Conservation (phyloP, 371 early-diverging fungal genomes). For the Mycotypha africana region DNA sequence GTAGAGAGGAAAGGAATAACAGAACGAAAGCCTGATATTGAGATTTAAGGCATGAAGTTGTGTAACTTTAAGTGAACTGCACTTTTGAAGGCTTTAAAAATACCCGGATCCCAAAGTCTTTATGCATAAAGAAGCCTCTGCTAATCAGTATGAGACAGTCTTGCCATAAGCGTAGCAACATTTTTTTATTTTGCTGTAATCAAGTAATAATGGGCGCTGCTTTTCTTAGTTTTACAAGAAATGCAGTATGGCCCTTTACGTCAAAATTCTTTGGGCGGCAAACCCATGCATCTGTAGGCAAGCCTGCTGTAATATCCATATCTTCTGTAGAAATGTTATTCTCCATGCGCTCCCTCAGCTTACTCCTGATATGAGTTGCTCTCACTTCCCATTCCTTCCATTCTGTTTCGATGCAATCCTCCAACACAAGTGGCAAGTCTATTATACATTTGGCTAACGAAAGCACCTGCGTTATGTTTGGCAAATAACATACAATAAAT, state of each 20-base stretch:
- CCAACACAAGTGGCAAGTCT: conserved; percentile 48
- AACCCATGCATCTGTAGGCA: conserved; percentile 37
- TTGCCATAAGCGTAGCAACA: not conserved
- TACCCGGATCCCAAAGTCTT: too few relatives aligned
- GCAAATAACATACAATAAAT: conserved; percentile 64
- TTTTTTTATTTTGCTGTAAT: not conserved
- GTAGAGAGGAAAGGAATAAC: not conserved
- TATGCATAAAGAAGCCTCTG: too few relatives aligned
- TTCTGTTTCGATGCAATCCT: conserved; percentile 57
- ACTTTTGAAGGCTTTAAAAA: too few relatives aligned
- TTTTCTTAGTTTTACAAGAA: conserved; percentile 56
- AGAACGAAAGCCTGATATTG: not conserved
- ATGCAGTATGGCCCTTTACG: conserved; percentile 60
- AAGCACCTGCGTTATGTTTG: conserved; percentile 74
- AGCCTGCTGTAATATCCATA: not conserved
- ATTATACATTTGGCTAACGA: conserved; percentile 45
- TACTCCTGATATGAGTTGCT: conserved; percentile 53
- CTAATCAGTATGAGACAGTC: too few relatives aligned
- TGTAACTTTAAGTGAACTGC: too few relatives aligned
- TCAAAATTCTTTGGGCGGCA: conserved; percentile 57
- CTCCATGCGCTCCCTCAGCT: conserved; percentile 8
- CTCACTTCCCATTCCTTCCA: conserved; percentile 73
- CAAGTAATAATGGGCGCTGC: conserved; percentile 8
- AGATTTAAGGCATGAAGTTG: too few relatives aligned
- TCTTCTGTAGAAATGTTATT: not conserved